phyloP scores from a whole-genome alignment of 176 grass and related monocot genomes.

The Rhynchospora tenuis region DNA sequence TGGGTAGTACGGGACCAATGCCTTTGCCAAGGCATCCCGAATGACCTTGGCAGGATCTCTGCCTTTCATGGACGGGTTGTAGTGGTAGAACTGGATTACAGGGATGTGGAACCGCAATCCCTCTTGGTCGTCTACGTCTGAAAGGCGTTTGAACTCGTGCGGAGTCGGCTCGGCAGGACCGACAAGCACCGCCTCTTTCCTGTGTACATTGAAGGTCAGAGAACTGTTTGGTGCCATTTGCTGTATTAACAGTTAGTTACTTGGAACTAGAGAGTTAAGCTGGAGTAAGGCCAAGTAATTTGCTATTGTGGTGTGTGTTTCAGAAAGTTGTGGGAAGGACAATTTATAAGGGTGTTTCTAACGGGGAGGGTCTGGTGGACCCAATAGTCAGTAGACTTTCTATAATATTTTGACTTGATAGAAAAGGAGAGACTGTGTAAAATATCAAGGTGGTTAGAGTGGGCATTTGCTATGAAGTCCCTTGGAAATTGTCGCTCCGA shows the following conservation, averaged over 20 bases:
- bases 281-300: not conserved
- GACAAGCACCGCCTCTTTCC: conserved; percentile 45
- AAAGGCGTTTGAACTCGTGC: conserved; percentile 60
- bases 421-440: not conserved
- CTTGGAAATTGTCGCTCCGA: not conserved
- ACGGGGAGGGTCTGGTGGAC: not conserved
- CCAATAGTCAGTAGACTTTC: not conserved
- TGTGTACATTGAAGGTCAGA: conserved; percentile 45
- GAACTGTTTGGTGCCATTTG: conserved; percentile 22
- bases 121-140: conserved; percentile 91
- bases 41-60: conserved; percentile 52
- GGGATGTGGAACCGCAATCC: conserved; percentile 78
- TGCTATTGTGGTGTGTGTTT: not conserved
- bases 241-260: not conserved
- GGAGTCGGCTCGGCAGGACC: conserved; percentile 47
- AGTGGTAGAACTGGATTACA: conserved; percentile 75
- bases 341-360: not conserved
- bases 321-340: not conserved
- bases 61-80: conserved; percentile 17
- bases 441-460: not conserved
- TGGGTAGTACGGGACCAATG: conserved; percentile 76
- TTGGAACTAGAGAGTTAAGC: not conserved
- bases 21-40: conserved; percentile 50
- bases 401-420: not conserved
- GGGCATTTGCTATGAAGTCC: not conserved